phyloP scores from a whole-genome alignment of 2,329 filamentous ascomycete species.

The Alternaria alternata region DNA sequence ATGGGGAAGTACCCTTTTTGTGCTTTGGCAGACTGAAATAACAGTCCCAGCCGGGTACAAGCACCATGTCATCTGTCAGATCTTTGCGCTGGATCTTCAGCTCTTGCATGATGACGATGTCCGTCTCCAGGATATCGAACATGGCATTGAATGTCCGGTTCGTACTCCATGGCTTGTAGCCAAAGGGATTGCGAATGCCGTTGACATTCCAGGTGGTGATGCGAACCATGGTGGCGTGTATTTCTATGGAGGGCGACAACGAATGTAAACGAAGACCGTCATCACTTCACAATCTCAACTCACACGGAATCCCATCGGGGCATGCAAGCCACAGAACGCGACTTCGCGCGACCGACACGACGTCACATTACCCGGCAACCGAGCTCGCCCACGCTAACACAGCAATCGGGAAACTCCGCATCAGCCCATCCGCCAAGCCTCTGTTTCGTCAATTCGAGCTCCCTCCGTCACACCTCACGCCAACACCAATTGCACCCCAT shows the following conservation, averaged over 20 bases:
- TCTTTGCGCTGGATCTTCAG: slow-evolving; percentile 96
- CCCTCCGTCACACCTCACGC: slow-evolving; percentile 29
- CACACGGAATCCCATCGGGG: background rate
- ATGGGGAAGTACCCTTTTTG: slow-evolving; percentile 76
- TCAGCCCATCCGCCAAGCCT: slow-evolving; percentile 26
- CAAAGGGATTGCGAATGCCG: slow-evolving; percentile 63
- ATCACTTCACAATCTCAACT: slow-evolving; percentile 8
- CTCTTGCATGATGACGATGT: slow-evolving; percentile 95
- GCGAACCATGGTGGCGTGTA: slow-evolving; percentile 65
- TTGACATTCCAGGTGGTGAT: slow-evolving; percentile 72
- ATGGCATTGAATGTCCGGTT: slow-evolving; percentile 67
- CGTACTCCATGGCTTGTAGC: slow-evolving; percentile 61
- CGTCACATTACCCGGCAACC: slow-evolving; percentile 31
- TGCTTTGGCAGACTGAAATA: slow-evolving; percentile 92
- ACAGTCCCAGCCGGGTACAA: slow-evolving; percentile 94
- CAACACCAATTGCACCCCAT: slow-evolving; percentile 38
- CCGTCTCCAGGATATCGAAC: slow-evolving; percentile 92
- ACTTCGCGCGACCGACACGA: slow-evolving; percentile 26
- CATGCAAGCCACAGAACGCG: slow-evolving; percentile 14
- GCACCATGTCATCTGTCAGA: slow-evolving; percentile 91
- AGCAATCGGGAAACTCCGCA: slow-evolving; percentile 23
- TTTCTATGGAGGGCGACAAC: slow-evolving; percentile 15
- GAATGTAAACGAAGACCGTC: slow-evolving; percentile 12
- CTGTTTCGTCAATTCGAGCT: slow-evolving; percentile 33
- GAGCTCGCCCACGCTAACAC: slow-evolving; percentile 31